Percentiles rank a stretch among this genome's conserved stretches.
Evolutionary conservation across 2,329 filamentous ascomycete genomes (phyloP).

Genomic region (Exophiala xenobiotica): DNA sequence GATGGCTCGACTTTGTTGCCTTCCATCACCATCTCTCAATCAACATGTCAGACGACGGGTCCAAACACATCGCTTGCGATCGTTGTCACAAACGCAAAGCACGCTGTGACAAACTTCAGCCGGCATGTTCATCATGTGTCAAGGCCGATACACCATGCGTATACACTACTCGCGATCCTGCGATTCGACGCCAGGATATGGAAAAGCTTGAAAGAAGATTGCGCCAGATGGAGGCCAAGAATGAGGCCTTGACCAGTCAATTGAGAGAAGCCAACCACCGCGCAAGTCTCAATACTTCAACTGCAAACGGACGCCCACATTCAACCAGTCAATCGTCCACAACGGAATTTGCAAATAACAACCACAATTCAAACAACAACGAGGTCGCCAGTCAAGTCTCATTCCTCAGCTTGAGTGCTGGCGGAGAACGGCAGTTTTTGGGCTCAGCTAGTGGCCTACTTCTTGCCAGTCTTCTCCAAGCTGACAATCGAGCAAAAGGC

Average conservation of each 20-base stretch:
- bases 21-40: neutral
- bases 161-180: conserved; percentile 38
- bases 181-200: conserved; percentile 36
- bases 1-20: no score
- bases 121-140: conserved; percentile 39
- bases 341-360: neutral
- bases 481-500: conserved; percentile 11
- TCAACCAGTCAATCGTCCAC: neutral
- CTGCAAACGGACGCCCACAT: neutral
- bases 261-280: conserved; percentile 8
- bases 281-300: neutral
- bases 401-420: conserved; percentile 44
- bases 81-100: conserved; percentile 45
- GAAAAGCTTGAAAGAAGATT: conserved; percentile 10
- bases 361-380: conserved; percentile 11
- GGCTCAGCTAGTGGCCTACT: conserved; percentile 38
- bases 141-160: conserved; percentile 37
- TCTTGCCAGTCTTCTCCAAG: conserved; percentile 44
- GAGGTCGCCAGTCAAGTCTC: conserved; percentile 46
- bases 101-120: conserved; percentile 42
- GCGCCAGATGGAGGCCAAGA: conserved; percentile 11
- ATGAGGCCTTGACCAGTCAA: conserved; percentile 11
- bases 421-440: conserved; percentile 45
- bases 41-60: conserved; percentile 7
- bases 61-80: conserved; percentile 36